Evolutionary conservation across 306 rosid species (phyloP).

Genomic region (Geum urbanum): DNA sequence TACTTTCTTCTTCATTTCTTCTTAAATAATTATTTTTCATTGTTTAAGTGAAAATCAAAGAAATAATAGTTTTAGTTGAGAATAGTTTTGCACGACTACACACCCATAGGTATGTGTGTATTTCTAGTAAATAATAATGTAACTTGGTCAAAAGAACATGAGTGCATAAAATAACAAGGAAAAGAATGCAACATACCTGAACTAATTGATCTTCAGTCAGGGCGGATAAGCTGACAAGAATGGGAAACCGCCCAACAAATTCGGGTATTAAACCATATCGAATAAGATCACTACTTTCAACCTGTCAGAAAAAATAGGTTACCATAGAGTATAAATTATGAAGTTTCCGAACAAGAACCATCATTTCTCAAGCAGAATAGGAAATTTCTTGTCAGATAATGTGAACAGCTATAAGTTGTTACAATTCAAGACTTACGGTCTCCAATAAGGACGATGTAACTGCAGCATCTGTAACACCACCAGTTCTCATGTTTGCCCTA

Average conservation of each 20-base stretch:
- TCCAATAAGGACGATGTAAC: constrained; percentile 81
- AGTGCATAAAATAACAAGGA: background rate
- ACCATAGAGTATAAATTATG: background rate
- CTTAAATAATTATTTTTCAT: too few species aligned
- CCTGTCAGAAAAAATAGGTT: constrained; percentile 47
- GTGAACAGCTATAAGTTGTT: background rate
- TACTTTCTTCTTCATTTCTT: too few species aligned
- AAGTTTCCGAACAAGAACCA: constrained; percentile 18
- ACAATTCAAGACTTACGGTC: constrained; percentile 51
- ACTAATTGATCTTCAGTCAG: constrained; percentile 85
- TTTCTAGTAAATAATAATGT: background rate
- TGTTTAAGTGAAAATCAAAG: too few species aligned
- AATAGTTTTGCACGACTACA: too few species aligned
- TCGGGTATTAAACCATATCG: constrained; percentile 95
- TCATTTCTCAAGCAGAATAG: constrained; percentile 10
- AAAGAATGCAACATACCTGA: constrained; percentile 51
- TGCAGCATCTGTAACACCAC: constrained; percentile 72
- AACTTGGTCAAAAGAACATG: background rate
- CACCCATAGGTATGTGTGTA: too few species aligned
- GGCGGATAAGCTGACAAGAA: constrained; percentile 89
- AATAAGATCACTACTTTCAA: constrained; percentile 91
- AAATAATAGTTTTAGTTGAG: too few species aligned
- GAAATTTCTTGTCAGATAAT: constrained; percentile 5
- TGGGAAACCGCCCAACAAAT: constrained; percentile 95
- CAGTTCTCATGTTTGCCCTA: constrained; percentile 86